Percentiles rank a stretch among this genome's conserved stretches.
Evolutionary conservation across 352 stramenopile genomes (phyloP).

Genomic region (Phytopythium montanum): DNA sequence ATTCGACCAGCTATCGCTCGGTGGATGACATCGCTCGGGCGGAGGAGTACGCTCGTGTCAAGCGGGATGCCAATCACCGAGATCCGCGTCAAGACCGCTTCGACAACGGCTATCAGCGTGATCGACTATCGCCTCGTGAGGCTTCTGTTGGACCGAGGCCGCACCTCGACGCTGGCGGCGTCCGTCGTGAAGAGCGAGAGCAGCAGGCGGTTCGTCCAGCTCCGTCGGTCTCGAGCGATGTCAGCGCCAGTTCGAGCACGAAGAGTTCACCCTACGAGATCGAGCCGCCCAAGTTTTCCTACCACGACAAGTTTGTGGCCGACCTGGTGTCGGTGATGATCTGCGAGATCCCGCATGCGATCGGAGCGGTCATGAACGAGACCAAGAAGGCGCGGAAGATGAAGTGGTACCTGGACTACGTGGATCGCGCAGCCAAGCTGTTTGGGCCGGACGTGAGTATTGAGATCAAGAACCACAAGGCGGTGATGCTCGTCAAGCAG

Average conservation of each 20-base stretch:
- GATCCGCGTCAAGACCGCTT: neutral
- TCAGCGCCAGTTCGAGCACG: neutral
- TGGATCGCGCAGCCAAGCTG: constrained; percentile 39
- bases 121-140: neutral
- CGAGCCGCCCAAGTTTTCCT: constrained; percentile 38
- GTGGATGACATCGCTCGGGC: neutral
- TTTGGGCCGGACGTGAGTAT: constrained; percentile 39
- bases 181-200: neutral
- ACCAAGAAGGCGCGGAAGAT: constrained; percentile 72
- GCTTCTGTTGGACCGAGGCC: neutral
- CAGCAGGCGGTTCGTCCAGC: neutral
- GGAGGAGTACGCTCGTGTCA: neutral
- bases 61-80: neutral
- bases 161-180: neutral
- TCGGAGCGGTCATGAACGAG: constrained; percentile 54
- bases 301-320: constrained; percentile 41
- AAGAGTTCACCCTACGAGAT: constrained; percentile 14
- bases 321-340: constrained; percentile 52
- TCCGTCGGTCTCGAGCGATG: neutral
- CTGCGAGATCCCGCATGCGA: constrained; percentile 39
- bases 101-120: neutral
- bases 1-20: neutral
- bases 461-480: constrained; percentile 32
- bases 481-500: constrained; percentile 32
- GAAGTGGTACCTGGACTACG: constrained; percentile 67